Conservation (phyloP, 2,329 filamentous ascomycete genomes). For the Phaeosphaeria sp. region DNA sequence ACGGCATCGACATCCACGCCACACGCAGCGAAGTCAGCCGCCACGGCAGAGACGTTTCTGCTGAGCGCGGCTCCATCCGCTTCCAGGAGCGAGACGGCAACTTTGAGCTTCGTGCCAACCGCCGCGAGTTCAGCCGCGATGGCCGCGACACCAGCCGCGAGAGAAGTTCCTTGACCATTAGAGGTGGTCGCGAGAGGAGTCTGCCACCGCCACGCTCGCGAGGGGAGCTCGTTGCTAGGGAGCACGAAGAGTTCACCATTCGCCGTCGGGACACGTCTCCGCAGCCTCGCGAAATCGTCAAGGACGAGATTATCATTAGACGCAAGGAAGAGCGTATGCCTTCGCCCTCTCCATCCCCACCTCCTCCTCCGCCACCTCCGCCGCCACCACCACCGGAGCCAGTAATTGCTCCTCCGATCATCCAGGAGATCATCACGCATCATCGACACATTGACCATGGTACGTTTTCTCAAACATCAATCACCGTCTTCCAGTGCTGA, state of each 20-base stretch:
- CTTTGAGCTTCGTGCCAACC: conserved; percentile 48
- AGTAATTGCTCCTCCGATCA: conserved; percentile 79
- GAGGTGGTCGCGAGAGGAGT: conserved; percentile 42
- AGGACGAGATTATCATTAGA: conserved; percentile 53
- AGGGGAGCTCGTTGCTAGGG: conserved; percentile 47
- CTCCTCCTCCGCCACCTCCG: conserved; percentile 54
- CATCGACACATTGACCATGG: conserved; percentile 88
- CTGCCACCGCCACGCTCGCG: conserved; percentile 44
- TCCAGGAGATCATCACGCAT: conserved; percentile 88
- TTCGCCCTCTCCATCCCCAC: conserved; percentile 58
- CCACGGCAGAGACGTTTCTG: conserved; percentile 31
- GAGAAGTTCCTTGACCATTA: conserved; percentile 43
- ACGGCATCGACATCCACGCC: too few relatives aligned
- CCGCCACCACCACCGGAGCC: conserved; percentile 65
- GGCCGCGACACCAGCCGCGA: conserved; percentile 43
- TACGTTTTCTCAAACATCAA: conserved; percentile 53
- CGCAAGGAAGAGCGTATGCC: conserved; percentile 55
- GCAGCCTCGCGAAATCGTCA: conserved; percentile 45
- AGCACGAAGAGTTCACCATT: conserved; percentile 51
- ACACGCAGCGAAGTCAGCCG: conserved; percentile 31
- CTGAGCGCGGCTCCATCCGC: conserved; percentile 37
- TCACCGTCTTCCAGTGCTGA: conserved; percentile 8
- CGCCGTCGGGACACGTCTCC: conserved; percentile 47
- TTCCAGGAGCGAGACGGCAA: conserved; percentile 48
- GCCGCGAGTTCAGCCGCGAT: conserved; percentile 44